phyloP scores from a whole-genome alignment of 495 filamentous ascomycete genomes.

The Glonium stellatum region DNA sequence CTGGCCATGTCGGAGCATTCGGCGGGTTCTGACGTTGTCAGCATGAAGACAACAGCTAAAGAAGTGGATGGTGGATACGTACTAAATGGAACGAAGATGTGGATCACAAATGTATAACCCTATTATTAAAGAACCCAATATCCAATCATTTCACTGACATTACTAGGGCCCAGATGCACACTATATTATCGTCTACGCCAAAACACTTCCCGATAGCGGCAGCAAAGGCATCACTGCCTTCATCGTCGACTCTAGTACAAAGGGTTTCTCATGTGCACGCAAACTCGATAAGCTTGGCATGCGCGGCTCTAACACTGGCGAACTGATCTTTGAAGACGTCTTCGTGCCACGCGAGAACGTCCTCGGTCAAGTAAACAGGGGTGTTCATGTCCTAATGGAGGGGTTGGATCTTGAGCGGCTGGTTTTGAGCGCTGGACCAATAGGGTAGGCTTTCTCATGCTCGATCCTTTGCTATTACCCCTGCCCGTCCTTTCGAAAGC shows the following conservation, averaged over 20 bases:
- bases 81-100: conserved; percentile 95
- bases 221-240: conserved; percentile 95
- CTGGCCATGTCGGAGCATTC: conserved; percentile 94
- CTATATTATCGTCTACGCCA: conserved; percentile 86
- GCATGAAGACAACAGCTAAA: conserved; percentile 82
- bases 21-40: conserved; percentile 87
- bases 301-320: conserved; percentile 94
- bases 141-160: background rate
- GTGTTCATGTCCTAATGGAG: conserved; percentile 91
- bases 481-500: background rate
- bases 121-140: no score
- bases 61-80: conserved; percentile 77
- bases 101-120: conserved; percentile 78
- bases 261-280: conserved; percentile 77
- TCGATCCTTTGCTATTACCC: background rate
- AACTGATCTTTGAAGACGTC: conserved; percentile 80
- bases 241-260: conserved; percentile 64
- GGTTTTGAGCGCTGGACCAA: conserved; percentile 82
- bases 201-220: conserved; percentile 72
- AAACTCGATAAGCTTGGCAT: conserved; percentile 99
- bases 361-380: conserved; percentile 70
- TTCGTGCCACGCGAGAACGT: conserved; percentile 81
- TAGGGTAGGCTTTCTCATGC: conserved; percentile 47
- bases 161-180: conserved; percentile 80
- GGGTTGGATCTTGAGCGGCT: conserved; percentile 90